phyloP scores from a whole-genome alignment of 257 asterid species.

The Salvia miltiorrhiza region DNA sequence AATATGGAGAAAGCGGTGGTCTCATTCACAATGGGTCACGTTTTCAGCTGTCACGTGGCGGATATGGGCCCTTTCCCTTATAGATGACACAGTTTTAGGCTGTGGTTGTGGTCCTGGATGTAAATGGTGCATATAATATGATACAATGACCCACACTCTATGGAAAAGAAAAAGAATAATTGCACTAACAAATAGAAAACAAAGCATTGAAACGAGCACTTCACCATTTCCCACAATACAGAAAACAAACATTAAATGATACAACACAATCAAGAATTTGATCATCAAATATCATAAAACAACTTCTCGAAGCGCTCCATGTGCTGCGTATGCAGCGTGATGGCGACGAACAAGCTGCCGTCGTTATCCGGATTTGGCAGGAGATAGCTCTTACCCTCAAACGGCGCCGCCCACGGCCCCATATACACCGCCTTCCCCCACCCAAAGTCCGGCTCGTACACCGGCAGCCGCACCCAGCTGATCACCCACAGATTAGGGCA shows the following conservation, averaged over 20 bases:
- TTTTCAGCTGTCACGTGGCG: too few species aligned
- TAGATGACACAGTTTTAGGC: too few species aligned
- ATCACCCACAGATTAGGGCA: constrained; percentile 17
- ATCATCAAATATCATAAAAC: constrained; percentile 32
- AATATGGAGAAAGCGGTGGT: too few species aligned
- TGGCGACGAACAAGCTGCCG: neutral
- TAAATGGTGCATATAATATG: too few species aligned
- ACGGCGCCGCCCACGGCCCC: constrained; percentile 16
- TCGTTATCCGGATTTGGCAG: neutral
- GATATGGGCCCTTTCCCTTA: too few species aligned
- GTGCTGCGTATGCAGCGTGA: constrained; percentile 25
- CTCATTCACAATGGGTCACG: too few species aligned
- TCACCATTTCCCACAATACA: too few species aligned
- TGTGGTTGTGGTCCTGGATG: too few species aligned
- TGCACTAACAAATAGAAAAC: too few species aligned
- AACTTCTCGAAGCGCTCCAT: constrained; percentile 49
- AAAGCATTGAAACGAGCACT: too few species aligned
- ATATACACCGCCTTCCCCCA: constrained; percentile 21
- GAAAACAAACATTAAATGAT: neutral
- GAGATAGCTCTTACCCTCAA: constrained; percentile 14
- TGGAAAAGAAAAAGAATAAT: too few species aligned
- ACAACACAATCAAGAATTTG: neutral
- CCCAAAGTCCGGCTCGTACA: constrained; percentile 10
- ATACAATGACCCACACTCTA: too few species aligned
- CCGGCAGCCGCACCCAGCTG: constrained; percentile 8